Conservation (phyloP, 2,329 filamentous ascomycete species). For the Trichoderma sp. region DNA sequence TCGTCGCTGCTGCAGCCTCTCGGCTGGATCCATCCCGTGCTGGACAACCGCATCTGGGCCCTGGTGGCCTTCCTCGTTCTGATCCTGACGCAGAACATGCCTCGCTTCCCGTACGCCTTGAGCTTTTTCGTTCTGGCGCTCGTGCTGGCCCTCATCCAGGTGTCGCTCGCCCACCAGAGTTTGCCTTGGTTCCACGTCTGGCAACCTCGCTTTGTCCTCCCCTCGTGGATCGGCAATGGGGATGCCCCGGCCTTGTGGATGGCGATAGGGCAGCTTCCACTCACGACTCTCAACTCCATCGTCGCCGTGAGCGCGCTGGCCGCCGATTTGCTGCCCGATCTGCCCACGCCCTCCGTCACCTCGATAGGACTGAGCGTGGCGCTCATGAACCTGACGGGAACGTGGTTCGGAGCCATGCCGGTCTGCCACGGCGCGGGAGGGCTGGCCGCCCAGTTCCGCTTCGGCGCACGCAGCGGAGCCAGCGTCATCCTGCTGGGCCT, state of each 20-base stretch:
- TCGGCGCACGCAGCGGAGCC: slow-evolving; percentile 85
- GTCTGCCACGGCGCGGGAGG: slow-evolving; percentile 92
- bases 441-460: slow-evolving; percentile 85
- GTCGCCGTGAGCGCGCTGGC: slow-evolving; percentile 83
- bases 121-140: slow-evolving; percentile 70
- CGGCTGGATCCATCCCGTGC: slow-evolving; percentile 66
- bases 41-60: slow-evolving; percentile 80
- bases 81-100: slow-evolving; percentile 65
- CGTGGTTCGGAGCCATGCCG: slow-evolving; percentile 95
- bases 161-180: slow-evolving; percentile 37
- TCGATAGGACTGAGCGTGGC: slow-evolving; percentile 80
- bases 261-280: slow-evolving; percentile 84
- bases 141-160: slow-evolving; percentile 58
- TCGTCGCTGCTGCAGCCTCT: slow-evolving; percentile 67
- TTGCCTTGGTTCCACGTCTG: slow-evolving; percentile 62
- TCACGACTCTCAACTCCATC: slow-evolving; percentile 91
- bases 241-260: slow-evolving; percentile 48
- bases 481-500: slow-evolving; percentile 78
- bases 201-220: slow-evolving; percentile 54
- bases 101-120: slow-evolving; percentile 76
- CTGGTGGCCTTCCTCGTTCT: slow-evolving; percentile 72
- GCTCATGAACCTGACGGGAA: slow-evolving; percentile 78
- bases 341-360: slow-evolving; percentile 70
- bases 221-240: slow-evolving; percentile 37
- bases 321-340: slow-evolving; percentile 71